These are phyloP conservation scores for Saitozyma sp. DNA, from an alignment of 768 basidiomycete species.

Conservation along the genomic window DNA sequence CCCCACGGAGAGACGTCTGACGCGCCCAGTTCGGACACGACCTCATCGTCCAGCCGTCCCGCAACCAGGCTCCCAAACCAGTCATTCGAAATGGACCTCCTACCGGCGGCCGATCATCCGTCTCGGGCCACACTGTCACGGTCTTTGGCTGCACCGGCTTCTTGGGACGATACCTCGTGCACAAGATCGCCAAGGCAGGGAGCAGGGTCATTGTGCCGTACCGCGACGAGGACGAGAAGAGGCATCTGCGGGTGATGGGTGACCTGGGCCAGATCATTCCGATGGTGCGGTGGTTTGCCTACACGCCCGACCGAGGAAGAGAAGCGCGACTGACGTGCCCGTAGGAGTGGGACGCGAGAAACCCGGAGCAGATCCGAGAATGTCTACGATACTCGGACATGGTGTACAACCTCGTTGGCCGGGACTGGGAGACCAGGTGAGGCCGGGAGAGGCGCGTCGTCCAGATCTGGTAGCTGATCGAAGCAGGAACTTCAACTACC, in stretches of 20 bases:
- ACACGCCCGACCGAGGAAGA: neutral
- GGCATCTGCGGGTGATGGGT: constrained; percentile 87
- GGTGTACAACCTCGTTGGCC: constrained; percentile 92
- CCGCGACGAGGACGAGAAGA: constrained; percentile 88
- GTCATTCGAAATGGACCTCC: constrained; percentile 72
- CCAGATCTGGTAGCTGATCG: neutral
- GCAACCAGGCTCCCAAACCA: constrained; percentile 52
- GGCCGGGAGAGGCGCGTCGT: constrained; percentile 3
- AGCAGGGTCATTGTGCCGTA: constrained; percentile 94
- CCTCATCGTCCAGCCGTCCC: constrained; percentile 36
- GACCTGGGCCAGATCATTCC: constrained; percentile 95
- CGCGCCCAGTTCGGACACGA: constrained; percentile 44
- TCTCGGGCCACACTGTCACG: constrained; percentile 87
- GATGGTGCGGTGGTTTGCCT: constrained; percentile 62
- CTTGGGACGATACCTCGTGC: constrained; percentile 87
- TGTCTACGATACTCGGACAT: constrained; percentile 92
- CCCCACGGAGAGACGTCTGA: constrained; percentile 2
- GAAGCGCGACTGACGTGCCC: neutral
- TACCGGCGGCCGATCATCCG: constrained; percentile 66
- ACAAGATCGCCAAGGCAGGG: constrained; percentile 91
- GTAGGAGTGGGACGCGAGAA: constrained; percentile 94
- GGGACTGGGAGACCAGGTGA: constrained; percentile 94
- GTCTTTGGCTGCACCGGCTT: constrained; percentile 98
- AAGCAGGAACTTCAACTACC: constrained; percentile 79
- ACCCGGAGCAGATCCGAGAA: constrained; percentile 86